phyloP scores from a whole-genome alignment of 805 yeast species.

The Candida ortonii region DNA sequence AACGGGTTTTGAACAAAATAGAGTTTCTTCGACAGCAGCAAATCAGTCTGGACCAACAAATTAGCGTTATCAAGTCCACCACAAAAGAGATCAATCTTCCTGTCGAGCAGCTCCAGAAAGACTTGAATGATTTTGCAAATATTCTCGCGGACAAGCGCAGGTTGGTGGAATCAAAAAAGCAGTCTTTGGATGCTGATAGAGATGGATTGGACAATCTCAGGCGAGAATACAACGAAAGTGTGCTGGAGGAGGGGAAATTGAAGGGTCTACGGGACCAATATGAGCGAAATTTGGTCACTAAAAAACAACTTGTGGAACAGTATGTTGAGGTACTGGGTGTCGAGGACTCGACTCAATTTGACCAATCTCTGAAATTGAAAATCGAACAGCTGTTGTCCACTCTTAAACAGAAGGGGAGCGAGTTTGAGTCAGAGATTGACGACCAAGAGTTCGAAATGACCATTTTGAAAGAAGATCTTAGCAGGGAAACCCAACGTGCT shows the following conservation, averaged over 20 bases:
- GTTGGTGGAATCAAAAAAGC: slow-evolving; percentile 12
- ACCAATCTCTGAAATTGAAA: slow-evolving; percentile 5
- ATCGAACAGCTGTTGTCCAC: slow-evolving; percentile 4
- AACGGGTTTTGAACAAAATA: slow-evolving; percentile 60
- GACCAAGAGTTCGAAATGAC: slow-evolving; percentile 17
- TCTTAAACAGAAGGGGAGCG: slow-evolving; percentile 2
- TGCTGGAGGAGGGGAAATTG: slow-evolving; percentile 55
- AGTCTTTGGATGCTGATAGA: slow-evolving; percentile 18
- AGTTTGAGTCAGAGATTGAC: slow-evolving; percentile 11
- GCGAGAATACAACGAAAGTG: slow-evolving; percentile 34
- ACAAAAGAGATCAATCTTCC: slow-evolving; percentile 46
- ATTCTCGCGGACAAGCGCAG: slow-evolving; percentile 25
- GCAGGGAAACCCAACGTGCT: slow-evolving; percentile 42
- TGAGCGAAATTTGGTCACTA: slow-evolving; percentile 18
- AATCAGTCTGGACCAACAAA: slow-evolving; percentile 46
- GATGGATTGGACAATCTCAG: slow-evolving; percentile 25
- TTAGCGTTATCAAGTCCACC: slow-evolving; percentile 46
- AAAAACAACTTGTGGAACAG: slow-evolving; percentile 11
- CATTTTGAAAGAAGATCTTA: slow-evolving; percentile 31
- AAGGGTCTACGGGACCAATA: slow-evolving; percentile 32
- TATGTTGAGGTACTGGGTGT: slow-evolving; percentile 7
- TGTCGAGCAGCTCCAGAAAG: slow-evolving; percentile 38
- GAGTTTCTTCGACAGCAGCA: slow-evolving; percentile 54
- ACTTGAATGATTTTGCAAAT: slow-evolving; percentile 41
- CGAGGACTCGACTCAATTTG: slow-evolving; percentile 11